Conservation (phyloP, 805 yeast genomes). For the Candida rishiriensis region DNA sequence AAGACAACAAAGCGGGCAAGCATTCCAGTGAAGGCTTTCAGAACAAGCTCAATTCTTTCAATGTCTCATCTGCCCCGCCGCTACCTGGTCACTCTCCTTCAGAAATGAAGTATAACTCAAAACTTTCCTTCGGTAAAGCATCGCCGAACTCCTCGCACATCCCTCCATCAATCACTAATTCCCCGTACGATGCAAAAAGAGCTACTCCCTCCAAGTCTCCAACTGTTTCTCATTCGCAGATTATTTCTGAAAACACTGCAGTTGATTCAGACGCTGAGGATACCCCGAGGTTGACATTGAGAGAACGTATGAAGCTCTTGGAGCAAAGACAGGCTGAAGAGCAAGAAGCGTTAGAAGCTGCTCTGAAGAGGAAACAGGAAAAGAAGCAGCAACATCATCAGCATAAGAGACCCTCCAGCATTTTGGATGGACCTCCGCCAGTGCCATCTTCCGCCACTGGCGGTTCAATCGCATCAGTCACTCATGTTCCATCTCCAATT, state of each 20-base stretch:
- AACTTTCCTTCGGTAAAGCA: constrained; percentile 50
- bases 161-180: constrained; percentile 35
- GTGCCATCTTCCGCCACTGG: constrained; percentile 8
- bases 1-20: background rate
- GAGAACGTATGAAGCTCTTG: constrained; percentile 79
- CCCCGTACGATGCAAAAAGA: constrained; percentile 22
- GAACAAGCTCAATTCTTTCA: constrained; percentile 48
- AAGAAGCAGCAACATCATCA: constrained; percentile 36
- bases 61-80: constrained; percentile 37
- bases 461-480: constrained; percentile 5
- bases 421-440: constrained; percentile 2
- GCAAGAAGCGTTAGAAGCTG: constrained; percentile 61
- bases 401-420: constrained; percentile 15
- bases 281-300: constrained; percentile 73
- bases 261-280: constrained; percentile 42
- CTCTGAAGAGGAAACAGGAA: constrained; percentile 47
- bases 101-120: constrained; percentile 44
- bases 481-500: background rate
- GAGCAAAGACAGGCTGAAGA: constrained; percentile 81
- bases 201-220: constrained; percentile 12
- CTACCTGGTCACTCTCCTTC: constrained; percentile 29
- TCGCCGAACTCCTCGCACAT: constrained; percentile 58
- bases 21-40: constrained; percentile 30
- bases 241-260: constrained; percentile 21
- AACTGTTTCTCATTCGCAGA: constrained; percentile 6